These are phyloP conservation scores for Physaria fendleri DNA, from an alignment of 345 rosid genomes.

Conservation along the genomic window DNA sequence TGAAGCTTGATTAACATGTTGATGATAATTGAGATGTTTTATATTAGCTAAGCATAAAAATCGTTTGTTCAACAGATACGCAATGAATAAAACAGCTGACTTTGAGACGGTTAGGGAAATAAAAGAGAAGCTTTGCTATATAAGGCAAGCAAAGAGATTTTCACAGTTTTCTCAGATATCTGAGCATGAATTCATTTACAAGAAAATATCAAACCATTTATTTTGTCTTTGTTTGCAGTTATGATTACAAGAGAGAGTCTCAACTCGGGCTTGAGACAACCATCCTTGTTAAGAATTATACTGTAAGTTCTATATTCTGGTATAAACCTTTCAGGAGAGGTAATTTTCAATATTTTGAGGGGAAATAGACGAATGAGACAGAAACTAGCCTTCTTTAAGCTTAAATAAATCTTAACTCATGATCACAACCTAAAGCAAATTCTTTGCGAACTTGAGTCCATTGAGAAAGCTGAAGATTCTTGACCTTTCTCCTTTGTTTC, in stretches of 20 bases:
- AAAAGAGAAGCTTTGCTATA: conserved; percentile 94
- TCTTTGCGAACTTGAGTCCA: background rate
- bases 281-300: conserved; percentile 88
- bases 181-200: background rate
- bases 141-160: conserved; percentile 42
- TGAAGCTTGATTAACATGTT: background rate
- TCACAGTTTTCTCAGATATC: background rate
- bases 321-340: background rate
- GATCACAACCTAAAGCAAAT: background rate
- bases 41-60: background rate
- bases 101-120: conserved; percentile 96
- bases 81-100: conserved; percentile 84
- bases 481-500: background rate
- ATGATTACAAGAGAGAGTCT: conserved; percentile 93
- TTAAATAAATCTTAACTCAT: background rate
- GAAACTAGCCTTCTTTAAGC: background rate
- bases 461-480: background rate
- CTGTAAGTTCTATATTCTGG: conserved; percentile 46
- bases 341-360: background rate
- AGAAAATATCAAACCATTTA: conserved; percentile 8
- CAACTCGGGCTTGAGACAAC: conserved; percentile 95
- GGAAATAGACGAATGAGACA: background rate
- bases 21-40: background rate
- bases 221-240: conserved; percentile 38
- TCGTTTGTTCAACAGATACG: conserved; percentile 51